A percentile compares a stretch with the other conserved stretches of the same genome.
Conservation (phyloP, 495 filamentous ascomycete genomes). For the Venustampulla echinocandica region DNA sequence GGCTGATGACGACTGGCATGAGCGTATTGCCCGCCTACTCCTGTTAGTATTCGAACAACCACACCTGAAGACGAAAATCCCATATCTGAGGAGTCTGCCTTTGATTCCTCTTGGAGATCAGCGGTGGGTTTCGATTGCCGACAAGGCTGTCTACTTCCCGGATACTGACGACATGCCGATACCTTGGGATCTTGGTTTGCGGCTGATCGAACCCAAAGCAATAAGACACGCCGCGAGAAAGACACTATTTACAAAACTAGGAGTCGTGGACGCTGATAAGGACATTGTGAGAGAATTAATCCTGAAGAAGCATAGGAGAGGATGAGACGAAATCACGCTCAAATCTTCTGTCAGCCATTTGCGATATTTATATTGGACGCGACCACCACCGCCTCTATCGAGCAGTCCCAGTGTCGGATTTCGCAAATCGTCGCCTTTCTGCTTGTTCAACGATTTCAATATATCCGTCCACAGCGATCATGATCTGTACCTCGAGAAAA, state of each 20-base stretch:
- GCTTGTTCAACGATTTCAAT: too few species aligned
- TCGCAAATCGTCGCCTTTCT: too few species aligned
- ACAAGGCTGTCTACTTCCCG: slow-evolving; percentile 1
- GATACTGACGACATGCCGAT: slow-evolving; percentile 1
- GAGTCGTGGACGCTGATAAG: neutral
- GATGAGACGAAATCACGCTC: too few species aligned
- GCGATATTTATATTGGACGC: too few species aligned
- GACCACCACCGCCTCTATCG: too few species aligned
- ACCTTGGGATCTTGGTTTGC: slow-evolving; percentile 1
- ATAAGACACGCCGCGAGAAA: neutral
- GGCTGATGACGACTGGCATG: slow-evolving; percentile 3
- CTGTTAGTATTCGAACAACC: neutral
- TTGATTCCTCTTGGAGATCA: slow-evolving; percentile 1
- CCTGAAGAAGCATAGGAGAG: too few species aligned
- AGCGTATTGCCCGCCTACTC: neutral
- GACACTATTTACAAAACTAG: slow-evolving; percentile 1
- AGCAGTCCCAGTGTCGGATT: slow-evolving; percentile 1
- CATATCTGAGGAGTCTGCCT: neutral
- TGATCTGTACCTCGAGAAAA: too few species aligned
- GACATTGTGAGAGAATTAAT: too few species aligned
- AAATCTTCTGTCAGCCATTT: too few species aligned
- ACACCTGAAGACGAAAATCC: neutral
- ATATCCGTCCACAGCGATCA: too few species aligned
- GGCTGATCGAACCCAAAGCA: neutral
- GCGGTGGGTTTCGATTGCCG: neutral